A percentile compares a stretch with the other conserved stretches of the same genome.
Conservation (phyloP, 2,329 filamentous ascomycete genomes). For the Scleromitrula shiraiana region DNA sequence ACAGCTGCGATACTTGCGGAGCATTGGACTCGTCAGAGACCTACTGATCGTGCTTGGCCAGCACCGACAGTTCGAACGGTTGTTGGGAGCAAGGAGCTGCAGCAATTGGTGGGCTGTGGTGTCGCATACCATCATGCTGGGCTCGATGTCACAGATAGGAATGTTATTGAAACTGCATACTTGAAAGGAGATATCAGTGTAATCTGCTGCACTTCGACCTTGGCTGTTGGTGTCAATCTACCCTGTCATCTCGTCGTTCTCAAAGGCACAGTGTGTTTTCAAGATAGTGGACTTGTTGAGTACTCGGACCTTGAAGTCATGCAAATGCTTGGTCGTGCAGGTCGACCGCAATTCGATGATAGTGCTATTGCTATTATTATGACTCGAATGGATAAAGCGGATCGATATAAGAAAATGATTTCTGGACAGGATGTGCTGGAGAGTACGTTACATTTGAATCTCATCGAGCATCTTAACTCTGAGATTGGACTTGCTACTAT, state of each 20-base stretch:
- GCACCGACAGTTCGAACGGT: slow-evolving; percentile 42
- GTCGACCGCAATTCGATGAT: slow-evolving; percentile 74
- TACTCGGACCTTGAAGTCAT: slow-evolving; percentile 79
- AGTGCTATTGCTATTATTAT: slow-evolving; percentile 73
- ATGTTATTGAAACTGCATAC: slow-evolving; percentile 59
- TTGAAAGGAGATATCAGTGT: slow-evolving; percentile 64
- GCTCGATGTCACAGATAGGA: slow-evolving; percentile 55
- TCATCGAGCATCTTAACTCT: slow-evolving; percentile 79
- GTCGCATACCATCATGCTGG: slow-evolving; percentile 82
- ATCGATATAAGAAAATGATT: slow-evolving; percentile 64
- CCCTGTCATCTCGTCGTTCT: slow-evolving; percentile 78
- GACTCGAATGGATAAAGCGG: slow-evolving; percentile 56
- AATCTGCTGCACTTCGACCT: slow-evolving; percentile 80
- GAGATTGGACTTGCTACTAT: slow-evolving; percentile 74
- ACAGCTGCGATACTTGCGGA: slow-evolving; percentile 62
- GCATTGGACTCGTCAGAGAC: slow-evolving; percentile 49
- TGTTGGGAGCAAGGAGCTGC: slow-evolving; percentile 53
- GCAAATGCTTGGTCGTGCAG: slow-evolving; percentile 84
- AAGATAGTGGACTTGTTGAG: slow-evolving; percentile 53
- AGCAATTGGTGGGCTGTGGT: slow-evolving; percentile 41
- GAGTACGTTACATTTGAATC: slow-evolving; percentile 68
- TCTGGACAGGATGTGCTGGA: slow-evolving; percentile 67
- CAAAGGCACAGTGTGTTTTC: slow-evolving; percentile 67
- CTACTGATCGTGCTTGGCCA: slow-evolving; percentile 54
- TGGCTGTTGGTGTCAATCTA: slow-evolving; percentile 77